These are phyloP conservation scores for Ciborinia camelliae DNA, from an alignment of 2,329 filamentous ascomycete species.

Conservation along the genomic window DNA sequence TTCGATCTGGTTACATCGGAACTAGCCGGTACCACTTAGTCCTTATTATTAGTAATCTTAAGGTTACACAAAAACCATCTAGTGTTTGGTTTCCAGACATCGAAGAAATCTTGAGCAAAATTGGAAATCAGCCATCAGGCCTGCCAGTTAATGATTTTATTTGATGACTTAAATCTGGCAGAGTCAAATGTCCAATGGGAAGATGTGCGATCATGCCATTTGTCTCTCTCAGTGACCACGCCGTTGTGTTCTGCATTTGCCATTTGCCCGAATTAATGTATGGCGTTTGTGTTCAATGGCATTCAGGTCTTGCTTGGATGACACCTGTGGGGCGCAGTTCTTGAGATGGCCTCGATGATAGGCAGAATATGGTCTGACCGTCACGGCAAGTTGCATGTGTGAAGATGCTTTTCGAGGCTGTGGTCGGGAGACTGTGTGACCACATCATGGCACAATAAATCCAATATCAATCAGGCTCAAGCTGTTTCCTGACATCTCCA, in stretches of 20 bases:
- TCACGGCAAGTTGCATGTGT: background rate
- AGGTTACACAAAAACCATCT: too few relatives aligned
- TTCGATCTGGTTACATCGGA: too few relatives aligned
- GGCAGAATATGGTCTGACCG: background rate
- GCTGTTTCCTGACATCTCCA: too few relatives aligned
- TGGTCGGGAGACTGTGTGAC: background rate
- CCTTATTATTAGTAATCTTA: too few relatives aligned
- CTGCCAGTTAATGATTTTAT: background rate
- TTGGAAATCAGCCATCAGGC: background rate
- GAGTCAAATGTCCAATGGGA: background rate
- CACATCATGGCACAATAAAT: background rate
- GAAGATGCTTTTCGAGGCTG: background rate
- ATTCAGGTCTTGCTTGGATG: too few relatives aligned
- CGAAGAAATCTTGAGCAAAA: background rate
- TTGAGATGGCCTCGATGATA: background rate
- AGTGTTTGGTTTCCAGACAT: too few relatives aligned
- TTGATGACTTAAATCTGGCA: background rate
- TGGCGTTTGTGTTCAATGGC: background rate
- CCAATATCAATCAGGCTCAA: background rate
- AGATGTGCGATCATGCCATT: background rate
- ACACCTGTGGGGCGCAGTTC: too few relatives aligned
- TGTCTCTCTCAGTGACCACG: too few relatives aligned
- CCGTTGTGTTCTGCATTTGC: background rate
- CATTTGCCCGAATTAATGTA: background rate
- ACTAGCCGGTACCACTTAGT: too few relatives aligned